A percentile compares a stretch with the other conserved stretches of the same genome.
Evolutionary conservation across 371 early-diverging fungal species (phyloP).

Genomic region (Mucor velutinosus): DNA sequence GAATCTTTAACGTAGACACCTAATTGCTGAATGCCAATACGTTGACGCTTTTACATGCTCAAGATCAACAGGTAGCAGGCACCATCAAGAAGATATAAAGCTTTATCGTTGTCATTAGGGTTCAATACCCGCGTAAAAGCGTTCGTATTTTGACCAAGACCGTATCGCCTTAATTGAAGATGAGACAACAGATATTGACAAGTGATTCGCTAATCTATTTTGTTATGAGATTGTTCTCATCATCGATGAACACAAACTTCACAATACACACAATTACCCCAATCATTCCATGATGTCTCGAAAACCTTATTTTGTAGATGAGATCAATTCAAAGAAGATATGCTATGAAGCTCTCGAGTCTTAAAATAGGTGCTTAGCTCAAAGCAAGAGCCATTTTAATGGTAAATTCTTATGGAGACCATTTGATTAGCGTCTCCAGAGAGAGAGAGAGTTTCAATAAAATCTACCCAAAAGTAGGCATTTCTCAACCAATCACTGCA

Average conservation of each 20-base stretch:
- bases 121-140: background rate
- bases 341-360: too few relatives aligned
- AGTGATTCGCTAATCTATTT: background rate
- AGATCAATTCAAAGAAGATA: background rate
- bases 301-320: background rate
- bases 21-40: too few relatives aligned
- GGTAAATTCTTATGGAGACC: background rate
- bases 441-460: background rate
- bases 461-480: background rate
- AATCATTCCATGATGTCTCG: background rate
- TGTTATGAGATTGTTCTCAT: background rate
- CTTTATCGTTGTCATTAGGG: background rate
- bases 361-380: too few relatives aligned
- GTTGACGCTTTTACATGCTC: background rate
- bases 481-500: constrained; percentile 12
- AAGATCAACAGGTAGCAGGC: background rate
- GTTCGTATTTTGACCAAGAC: background rate
- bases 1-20: too few relatives aligned
- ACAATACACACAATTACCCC: background rate
- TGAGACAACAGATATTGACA: background rate
- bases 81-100: background rate
- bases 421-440: background rate
- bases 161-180: background rate
- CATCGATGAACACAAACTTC: background rate
- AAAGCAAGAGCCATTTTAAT: background rate